Conservation (phyloP, 192 early-diverging fungal species). For the Irineochytrium annulatum region DNA sequence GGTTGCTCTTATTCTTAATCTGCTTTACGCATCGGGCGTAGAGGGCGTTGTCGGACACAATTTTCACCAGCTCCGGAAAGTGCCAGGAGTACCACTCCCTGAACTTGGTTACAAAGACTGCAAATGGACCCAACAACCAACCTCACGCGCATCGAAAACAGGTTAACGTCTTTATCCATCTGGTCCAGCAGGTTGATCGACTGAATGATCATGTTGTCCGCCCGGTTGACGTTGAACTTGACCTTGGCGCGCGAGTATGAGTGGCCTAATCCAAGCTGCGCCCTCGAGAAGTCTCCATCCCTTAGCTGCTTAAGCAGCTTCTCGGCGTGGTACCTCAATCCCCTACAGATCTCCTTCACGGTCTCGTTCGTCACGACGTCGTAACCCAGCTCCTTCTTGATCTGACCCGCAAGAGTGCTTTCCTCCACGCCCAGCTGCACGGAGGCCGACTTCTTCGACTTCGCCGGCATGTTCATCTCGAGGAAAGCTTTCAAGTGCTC, state of each 20-base stretch:
- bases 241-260: conserved; percentile 98
- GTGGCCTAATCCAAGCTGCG: conserved; percentile 97
- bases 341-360: conserved; percentile 87
- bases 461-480: conserved; percentile 86
- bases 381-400: conserved; percentile 70
- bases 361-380: conserved; percentile 79
- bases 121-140: conserved; percentile 1
- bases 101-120: conserved; percentile 8
- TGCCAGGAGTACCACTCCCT: conserved; percentile 99
- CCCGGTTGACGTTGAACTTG: conserved; percentile 99
- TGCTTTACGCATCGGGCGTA: conserved; percentile 87
- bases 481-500: conserved; percentile 87
- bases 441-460: conserved; percentile 72
- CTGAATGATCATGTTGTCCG: conserved; percentile 91
- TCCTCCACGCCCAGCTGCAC: conserved; percentile 82
- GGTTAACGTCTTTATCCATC: conserved; percentile 99
- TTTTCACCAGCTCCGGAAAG: conserved; percentile 97
- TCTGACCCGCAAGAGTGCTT: conserved; percentile 73
- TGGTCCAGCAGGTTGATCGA: conserved; percentile 86
- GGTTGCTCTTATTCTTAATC: conserved; percentile 88
- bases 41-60: conserved; percentile 87
- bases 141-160: conserved; percentile 86
- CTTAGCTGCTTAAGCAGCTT: conserved; percentile 86
- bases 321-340: conserved; percentile 86
- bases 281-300: conserved; percentile 86